Base-by-base conservation (phyloP, 2,329 filamentous ascomycete species). In the Aspergillus pseudoterreus region DNA sequence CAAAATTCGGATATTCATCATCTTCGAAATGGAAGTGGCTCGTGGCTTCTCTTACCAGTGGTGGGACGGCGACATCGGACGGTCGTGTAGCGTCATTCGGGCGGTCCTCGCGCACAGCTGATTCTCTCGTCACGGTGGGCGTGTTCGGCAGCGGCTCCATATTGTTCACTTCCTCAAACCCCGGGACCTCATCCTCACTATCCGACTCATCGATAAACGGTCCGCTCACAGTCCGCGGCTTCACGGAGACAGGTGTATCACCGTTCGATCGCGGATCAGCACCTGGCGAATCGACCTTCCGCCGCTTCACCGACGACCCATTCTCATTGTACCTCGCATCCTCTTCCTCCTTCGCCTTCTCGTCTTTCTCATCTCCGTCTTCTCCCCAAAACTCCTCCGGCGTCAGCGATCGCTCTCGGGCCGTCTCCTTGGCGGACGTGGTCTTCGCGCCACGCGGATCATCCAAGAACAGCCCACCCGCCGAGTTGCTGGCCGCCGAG, bases 1-100 rank as follows among this genome's bases (percentile, higher is more conserved):
- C 81, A 63, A 82, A 81, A 60, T 76, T 76, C 54, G 69, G 72
- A 71, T 75, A 78, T 46, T 80, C 78, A 59, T 80, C 71, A 53
- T 70, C 57, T 56, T 63, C 76, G 52, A 69, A 60, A 54, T 72
- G 65, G 63, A 69, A 60, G 53, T 72, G 65, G 63, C 64, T 78
- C 63, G 68, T 78, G 65, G 60, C 76, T 75, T 69, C 78, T 76
- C 66, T 78, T 71, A 74, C 82, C 73, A 70, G 63, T 54, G 60
- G 71, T 71, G 68, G 78, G 56, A 59, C 55, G 50, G 52, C 51
- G 51, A 55, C 49, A 51, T 60, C 55, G 53, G 60, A 51, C 54
- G 53, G 50, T 54, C 47, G 52, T 53, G 59, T 52, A 53, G 36
- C 22, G 22, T 43, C 39, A 33, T 39, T 44, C 44, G 48, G 27